These are phyloP conservation scores for Cutaneotrichosporon arboriforme DNA, from an alignment of 1,284 basidiomycete genomes.

Conservation along the genomic window DNA sequence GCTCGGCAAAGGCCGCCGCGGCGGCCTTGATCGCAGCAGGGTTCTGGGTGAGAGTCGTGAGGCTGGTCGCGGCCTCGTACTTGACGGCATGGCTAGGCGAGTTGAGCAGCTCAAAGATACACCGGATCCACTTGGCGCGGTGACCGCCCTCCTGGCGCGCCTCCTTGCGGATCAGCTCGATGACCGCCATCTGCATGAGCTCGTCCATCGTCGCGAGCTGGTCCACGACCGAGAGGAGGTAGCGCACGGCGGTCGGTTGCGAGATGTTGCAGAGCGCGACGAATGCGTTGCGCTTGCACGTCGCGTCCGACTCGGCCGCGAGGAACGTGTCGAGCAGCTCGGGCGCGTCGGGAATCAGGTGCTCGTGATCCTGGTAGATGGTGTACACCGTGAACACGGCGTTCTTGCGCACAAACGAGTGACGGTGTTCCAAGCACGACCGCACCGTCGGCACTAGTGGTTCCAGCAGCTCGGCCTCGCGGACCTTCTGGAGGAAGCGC, in stretches of 20 bases:
- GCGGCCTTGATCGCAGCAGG: constrained; percentile 94
- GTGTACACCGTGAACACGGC: constrained; percentile 94
- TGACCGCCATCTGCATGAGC: constrained; percentile 89
- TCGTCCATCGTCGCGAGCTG: constrained; percentile 82
- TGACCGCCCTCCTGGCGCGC: constrained; percentile 77
- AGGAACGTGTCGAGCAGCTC: constrained; percentile 97
- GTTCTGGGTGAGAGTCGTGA: constrained; percentile 93
- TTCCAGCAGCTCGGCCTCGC: constrained; percentile 90
- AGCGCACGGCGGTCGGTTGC: constrained; percentile 86
- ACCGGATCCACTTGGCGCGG: constrained; percentile 83
- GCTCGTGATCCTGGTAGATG: constrained; percentile 89
- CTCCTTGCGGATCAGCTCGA: constrained; percentile 90
- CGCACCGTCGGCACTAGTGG: constrained; percentile 91
- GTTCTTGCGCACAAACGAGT: constrained; percentile 98
- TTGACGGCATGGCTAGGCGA: constrained; percentile 91
- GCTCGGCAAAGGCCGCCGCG: constrained; percentile 79
- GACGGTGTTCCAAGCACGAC: constrained; percentile 92
- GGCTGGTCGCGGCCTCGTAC: constrained; percentile 93
- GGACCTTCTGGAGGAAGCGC: constrained; percentile 92
- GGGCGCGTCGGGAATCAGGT: constrained; percentile 92
- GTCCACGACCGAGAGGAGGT: constrained; percentile 79
- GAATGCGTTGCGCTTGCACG: constrained; percentile 96
- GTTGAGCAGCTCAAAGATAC: constrained; percentile 91
- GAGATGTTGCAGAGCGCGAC: constrained; percentile 86
- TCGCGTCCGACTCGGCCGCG: constrained; percentile 91